Conservation (phyloP, 768 basidiomycete genomes). For the Piloderma croceum region DNA sequence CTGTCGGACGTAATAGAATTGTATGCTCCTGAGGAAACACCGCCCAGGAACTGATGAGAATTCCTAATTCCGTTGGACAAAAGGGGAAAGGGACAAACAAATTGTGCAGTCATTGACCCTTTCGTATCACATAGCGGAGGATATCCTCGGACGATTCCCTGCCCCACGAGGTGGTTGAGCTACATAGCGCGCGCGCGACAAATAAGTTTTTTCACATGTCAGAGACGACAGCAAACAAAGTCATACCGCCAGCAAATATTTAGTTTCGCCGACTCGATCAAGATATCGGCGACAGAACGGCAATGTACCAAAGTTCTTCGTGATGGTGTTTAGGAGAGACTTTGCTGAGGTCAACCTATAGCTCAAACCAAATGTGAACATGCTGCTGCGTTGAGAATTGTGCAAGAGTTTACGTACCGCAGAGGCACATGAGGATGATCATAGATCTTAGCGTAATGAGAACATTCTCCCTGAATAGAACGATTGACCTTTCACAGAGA, state of each 20-base stretch:
- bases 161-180: conserved; percentile 85
- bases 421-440: conserved; percentile 71
- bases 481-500: conserved; percentile 1
- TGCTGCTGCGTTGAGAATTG: neutral
- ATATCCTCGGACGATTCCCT: conserved; percentile 87
- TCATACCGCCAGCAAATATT: conserved; percentile 82
- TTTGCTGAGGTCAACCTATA: conserved; percentile 77
- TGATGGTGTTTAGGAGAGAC: conserved; percentile 79
- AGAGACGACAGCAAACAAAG: conserved; percentile 7
- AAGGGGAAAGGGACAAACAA: conserved; percentile 41
- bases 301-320: conserved; percentile 88
- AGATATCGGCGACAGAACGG: conserved; percentile 96
- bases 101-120: conserved; percentile 93
- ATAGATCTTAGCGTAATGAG: conserved; percentile 79
- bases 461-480: conserved; percentile 71
- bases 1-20: conserved; percentile 76
- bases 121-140: conserved; percentile 84
- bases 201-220: neutral
- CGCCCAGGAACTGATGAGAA: too few relatives aligned
- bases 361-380: conserved; percentile 8
- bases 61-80: too few relatives aligned
- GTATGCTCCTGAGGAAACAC: conserved; percentile 75
- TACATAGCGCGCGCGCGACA: conserved; percentile 33
- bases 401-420: conserved; percentile 43
- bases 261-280: conserved; percentile 87